These are phyloP conservation scores for Penicillium hordei DNA, from an alignment of 2,329 filamentous ascomycete species.

Conservation along the genomic window DNA sequence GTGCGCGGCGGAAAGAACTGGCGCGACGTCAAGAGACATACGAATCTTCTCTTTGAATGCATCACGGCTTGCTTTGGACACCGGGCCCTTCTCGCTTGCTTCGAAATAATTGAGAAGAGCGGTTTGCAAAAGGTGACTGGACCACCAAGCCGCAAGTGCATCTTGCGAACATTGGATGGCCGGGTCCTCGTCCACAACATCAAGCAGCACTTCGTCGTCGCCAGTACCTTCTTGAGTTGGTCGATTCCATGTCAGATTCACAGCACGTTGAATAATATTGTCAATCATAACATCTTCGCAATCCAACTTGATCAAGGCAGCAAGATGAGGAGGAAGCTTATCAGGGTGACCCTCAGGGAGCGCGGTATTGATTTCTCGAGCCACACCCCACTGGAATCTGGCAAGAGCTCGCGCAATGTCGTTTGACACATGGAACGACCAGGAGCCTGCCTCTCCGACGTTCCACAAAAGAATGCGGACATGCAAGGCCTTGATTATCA, in stretches of 20 bases:
- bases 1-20: slow-evolving; percentile 71
- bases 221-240: slow-evolving; percentile 67
- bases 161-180: slow-evolving; percentile 85
- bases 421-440: slow-evolving; percentile 65
- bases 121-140: slow-evolving; percentile 69
- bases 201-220: slow-evolving; percentile 69
- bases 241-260: slow-evolving; percentile 86
- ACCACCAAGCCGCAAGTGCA: slow-evolving; percentile 89
- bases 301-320: slow-evolving; percentile 71
- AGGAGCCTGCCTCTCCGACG: slow-evolving; percentile 63
- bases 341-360: slow-evolving; percentile 59
- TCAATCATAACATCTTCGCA: slow-evolving; percentile 79
- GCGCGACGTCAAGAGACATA: slow-evolving; percentile 70
- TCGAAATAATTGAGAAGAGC: slow-evolving; percentile 66
- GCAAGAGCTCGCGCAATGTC: slow-evolving; percentile 71
- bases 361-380: slow-evolving; percentile 59
- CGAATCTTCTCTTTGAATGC: slow-evolving; percentile 58
- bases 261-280: slow-evolving; percentile 76
- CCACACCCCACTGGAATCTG: slow-evolving; percentile 76
- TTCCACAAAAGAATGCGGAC: slow-evolving; percentile 88
- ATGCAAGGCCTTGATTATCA: slow-evolving; percentile 92
- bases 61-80: slow-evolving; percentile 42
- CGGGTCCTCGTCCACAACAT: slow-evolving; percentile 79
- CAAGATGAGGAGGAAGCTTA: slow-evolving; percentile 72
- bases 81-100: slow-evolving; percentile 49